These are phyloP conservation scores for Sarocladium kiliense DNA, from an alignment of 2,329 filamentous ascomycete genomes.

Conservation along the genomic window DNA sequence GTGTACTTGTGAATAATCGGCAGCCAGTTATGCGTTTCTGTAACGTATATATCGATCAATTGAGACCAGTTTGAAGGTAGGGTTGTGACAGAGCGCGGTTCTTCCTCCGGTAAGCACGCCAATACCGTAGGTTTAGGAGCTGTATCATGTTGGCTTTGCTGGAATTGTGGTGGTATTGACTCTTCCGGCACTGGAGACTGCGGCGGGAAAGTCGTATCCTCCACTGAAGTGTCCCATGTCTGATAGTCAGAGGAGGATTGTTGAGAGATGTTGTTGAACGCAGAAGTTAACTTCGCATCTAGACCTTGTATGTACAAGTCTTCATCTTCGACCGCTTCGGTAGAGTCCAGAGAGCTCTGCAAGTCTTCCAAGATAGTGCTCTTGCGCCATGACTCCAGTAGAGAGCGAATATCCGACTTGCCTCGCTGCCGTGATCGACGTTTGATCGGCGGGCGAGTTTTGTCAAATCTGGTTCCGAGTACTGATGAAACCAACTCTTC, in stretches of 20 bases:
- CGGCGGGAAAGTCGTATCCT: too few relatives aligned
- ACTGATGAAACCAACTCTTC: slow-evolving; percentile 6
- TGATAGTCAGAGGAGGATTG: too few relatives aligned
- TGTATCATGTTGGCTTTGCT: not conserved
- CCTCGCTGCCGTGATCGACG: not conserved
- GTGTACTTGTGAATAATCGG: slow-evolving; percentile 12
- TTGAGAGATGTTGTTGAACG: not conserved
- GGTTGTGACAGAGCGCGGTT: too few relatives aligned
- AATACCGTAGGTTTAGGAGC: too few relatives aligned
- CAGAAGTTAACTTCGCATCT: not conserved
- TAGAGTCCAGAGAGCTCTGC: slow-evolving; percentile 1
- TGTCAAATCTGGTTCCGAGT: not conserved
- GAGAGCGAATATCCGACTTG: not conserved
- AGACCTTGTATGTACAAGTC: slow-evolving; percentile 4
- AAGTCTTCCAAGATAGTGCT: slow-evolving; percentile 1
- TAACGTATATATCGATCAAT: slow-evolving; percentile 1
- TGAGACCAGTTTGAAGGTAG: slow-evolving; percentile 1
- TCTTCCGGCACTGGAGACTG: not conserved
- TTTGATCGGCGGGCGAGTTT: not conserved
- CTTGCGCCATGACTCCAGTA: slow-evolving; percentile 10
- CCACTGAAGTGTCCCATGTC: too few relatives aligned
- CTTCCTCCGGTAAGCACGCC: too few relatives aligned
- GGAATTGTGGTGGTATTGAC: not conserved
- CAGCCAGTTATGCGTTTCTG: not conserved
- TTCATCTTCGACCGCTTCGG: slow-evolving; percentile 9